Evolutionary conservation across 2,329 filamentous ascomycete genomes (phyloP).

Genomic region (Paecilomyces variotii): DNA sequence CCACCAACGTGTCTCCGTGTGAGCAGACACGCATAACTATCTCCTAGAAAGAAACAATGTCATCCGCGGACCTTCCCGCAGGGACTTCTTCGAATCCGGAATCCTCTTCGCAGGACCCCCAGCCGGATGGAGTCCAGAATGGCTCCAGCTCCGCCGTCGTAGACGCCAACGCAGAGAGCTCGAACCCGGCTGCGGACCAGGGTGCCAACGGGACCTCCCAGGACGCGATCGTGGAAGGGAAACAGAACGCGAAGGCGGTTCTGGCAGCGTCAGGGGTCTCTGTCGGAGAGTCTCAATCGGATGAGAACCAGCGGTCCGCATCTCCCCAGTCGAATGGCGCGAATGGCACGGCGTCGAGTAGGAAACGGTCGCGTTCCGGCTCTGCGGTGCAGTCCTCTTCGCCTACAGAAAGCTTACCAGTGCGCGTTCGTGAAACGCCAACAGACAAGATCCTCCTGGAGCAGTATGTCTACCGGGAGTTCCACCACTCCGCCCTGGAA

Average conservation of each 20-base stretch:
- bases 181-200: constrained; percentile 15
- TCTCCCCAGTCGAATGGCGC: constrained; percentile 27
- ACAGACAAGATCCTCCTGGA: constrained; percentile 48
- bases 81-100: constrained; percentile 15
- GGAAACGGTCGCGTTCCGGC: constrained; percentile 54
- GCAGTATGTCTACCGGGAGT: constrained; percentile 58
- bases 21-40: constrained; percentile 11
- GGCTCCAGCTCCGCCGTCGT: constrained; percentile 15
- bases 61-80: constrained; percentile 25
- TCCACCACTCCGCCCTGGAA: constrained; percentile 49
- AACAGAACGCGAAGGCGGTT: constrained; percentile 53
- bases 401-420: constrained; percentile 18
- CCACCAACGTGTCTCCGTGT: constrained; percentile 11
- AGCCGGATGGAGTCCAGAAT: constrained; percentile 15
- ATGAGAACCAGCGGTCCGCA: constrained; percentile 16
- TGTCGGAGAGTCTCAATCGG: constrained; percentile 21
- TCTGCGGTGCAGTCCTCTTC: constrained; percentile 42
- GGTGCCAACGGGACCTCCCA: constrained; percentile 18
- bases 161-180: constrained; percentile 13
- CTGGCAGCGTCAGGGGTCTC: constrained; percentile 44
- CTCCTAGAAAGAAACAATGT: constrained; percentile 18
- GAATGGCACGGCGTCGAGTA: constrained; percentile 44
- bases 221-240: constrained; percentile 49
- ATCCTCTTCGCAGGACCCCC: constrained; percentile 15
- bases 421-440: constrained; percentile 34